A percentile compares a stretch with the other conserved stretches of the same genome.
Conservation (phyloP, 2,329 filamentous ascomycete genomes). For the Cladophialophora chaetospira region DNA sequence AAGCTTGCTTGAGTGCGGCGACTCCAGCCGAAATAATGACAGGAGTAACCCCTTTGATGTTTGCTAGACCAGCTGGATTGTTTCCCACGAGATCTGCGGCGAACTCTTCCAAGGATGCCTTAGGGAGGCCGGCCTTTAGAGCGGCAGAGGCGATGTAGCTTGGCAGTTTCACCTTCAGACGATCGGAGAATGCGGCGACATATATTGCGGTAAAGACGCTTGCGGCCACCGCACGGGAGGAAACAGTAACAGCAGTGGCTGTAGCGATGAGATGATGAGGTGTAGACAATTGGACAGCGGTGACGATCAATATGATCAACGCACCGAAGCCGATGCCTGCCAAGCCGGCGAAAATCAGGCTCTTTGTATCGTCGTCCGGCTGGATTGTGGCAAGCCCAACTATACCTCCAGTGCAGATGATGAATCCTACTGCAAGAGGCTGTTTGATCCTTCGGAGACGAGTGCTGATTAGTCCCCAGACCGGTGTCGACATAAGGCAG, state of each 20-base stretch:
- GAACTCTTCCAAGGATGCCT: not conserved
- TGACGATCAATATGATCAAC: constrained; percentile 9
- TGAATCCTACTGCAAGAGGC: constrained; percentile 8
- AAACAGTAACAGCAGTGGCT: constrained; percentile 9
- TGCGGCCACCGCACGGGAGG: not conserved
- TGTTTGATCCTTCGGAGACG: constrained; percentile 1
- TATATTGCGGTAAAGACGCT: not conserved
- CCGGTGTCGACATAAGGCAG: not conserved
- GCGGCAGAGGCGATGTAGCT: constrained; percentile 16
- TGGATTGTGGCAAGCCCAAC: constrained; percentile 16
- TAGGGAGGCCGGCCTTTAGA: constrained; percentile 14
- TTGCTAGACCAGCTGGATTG: constrained; percentile 15
- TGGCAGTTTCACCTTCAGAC: constrained; percentile 7
- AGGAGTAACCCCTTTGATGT: constrained; percentile 4
- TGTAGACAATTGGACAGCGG: constrained; percentile 14
- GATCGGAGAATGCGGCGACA: not conserved
- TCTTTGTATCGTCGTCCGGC: constrained; percentile 1
- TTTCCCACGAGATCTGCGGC: constrained; percentile 1
- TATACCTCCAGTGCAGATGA: constrained; percentile 1
- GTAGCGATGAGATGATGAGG: constrained; percentile 14
- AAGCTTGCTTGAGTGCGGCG: constrained; percentile 14
- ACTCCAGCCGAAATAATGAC: not conserved
- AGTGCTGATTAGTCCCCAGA: constrained; percentile 1
- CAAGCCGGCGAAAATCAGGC: constrained; percentile 11
- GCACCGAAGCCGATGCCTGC: constrained; percentile 12